Evolutionary conservation across 805 yeast species (phyloP).

Genomic region (Candida quercuum): DNA sequence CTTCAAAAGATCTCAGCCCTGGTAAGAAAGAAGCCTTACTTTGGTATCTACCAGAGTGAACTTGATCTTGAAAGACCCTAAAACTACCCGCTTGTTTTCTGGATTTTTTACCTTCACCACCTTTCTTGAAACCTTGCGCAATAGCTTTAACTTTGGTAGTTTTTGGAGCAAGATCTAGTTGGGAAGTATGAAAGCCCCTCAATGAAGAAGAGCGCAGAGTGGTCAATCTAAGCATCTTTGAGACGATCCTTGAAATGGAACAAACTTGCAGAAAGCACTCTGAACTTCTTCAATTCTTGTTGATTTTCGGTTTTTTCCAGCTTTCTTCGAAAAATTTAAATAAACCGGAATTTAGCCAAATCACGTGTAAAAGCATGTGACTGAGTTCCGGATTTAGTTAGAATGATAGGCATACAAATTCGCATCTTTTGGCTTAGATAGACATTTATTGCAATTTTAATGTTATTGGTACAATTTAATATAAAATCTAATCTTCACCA

Average conservation of each 20-base stretch:
- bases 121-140: slow-evolving; percentile 15
- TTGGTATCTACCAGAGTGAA: slow-evolving; percentile 25
- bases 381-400: too few relatives aligned
- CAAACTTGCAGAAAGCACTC: too few relatives aligned
- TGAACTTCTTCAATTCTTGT: background rate
- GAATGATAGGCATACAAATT: too few relatives aligned
- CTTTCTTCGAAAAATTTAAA: too few relatives aligned
- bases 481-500: slow-evolving; percentile 2
- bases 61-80: slow-evolving; percentile 29
- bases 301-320: too few relatives aligned
- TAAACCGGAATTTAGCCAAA: too few relatives aligned
- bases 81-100: slow-evolving; percentile 24
- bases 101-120: slow-evolving; percentile 7
- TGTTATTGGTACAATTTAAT: too few relatives aligned
- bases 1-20: slow-evolving; percentile 22
- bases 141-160: slow-evolving; percentile 9
- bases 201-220: background rate
- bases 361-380: too few relatives aligned
- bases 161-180: slow-evolving; percentile 4
- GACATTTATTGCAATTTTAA: too few relatives aligned
- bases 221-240: background rate
- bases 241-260: background rate
- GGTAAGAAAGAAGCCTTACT: too few relatives aligned
- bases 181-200: slow-evolving; percentile 6
- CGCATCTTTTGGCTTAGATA: too few relatives aligned